Base-by-base conservation (phyloP, 257 asterid species). In the Galeopsis tetrahit region DNA sequence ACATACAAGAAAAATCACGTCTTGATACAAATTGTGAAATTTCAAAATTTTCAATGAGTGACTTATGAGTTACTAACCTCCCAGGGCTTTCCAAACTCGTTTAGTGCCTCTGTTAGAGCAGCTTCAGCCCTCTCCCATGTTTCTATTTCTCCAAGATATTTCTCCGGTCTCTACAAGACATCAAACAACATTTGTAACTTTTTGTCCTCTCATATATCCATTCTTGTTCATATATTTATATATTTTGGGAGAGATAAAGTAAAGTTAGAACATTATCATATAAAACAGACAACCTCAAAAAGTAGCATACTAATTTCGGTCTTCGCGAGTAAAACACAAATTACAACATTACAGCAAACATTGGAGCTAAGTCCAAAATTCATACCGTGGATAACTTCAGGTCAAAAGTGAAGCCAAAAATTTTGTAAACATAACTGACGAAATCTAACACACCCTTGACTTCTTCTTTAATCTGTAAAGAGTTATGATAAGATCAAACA, bases 1-100 rank as follows among this genome's bases (percentile, higher is more conserved):
- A 52, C 55, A 43, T 58, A 2, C 5, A 10, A 38, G 14, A 44
- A 68, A 52, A 14, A 21, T 21, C 1, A 13, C 17, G 53, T 17
- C 42, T 61, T 44, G 4, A 42, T 65, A 5, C 43, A 33, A n/a
- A n/a, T n/a, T n/a, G n/a, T n/a, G n/a, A n/a, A n/a, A n/a, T 4
- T 49, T 14, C n/a, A n/a, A 48, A 15, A 33, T 48, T 38, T 53
- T 53, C 28, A 59, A 70, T 4, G 7, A 13, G 58, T 32, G 53
- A 46, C 69, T 58, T 9, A 65, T 2, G 70, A 58, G 68, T 43
- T 36, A 79, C 88, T 72, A 62, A 95, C 98, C 97, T 92, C 89
- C 99, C 99, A 92, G n/a, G 94, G 91, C 73, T 84, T 87, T 68
- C 97, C 99, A 78, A 81, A 90, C 85, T 95, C 99, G 53, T 92